A percentile compares a stretch with the other conserved stretches of the same genome.
Evolutionary conservation across 2,329 filamentous ascomycete species (phyloP).

Genomic region (Aspergillus fructus): DNA sequence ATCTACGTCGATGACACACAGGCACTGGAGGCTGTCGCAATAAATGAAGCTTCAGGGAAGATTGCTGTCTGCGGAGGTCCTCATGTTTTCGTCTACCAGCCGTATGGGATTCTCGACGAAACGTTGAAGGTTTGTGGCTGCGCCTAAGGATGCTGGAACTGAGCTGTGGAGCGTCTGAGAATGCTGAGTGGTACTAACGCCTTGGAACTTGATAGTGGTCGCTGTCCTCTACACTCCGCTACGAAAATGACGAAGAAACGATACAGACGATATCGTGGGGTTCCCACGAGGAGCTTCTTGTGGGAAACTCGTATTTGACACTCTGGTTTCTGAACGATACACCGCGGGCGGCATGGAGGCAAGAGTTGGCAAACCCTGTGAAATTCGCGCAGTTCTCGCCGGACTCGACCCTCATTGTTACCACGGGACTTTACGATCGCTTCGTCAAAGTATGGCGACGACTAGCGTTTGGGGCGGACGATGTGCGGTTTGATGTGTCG

Average conservation of each 20-base stretch:
- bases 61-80: slow-evolving; percentile 72
- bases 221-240: slow-evolving; percentile 53
- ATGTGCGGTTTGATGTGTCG: slow-evolving; percentile 83
- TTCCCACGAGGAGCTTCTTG: slow-evolving; percentile 75
- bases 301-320: slow-evolving; percentile 68
- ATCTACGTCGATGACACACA: slow-evolving; percentile 77
- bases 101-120: slow-evolving; percentile 68
- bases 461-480: slow-evolving; percentile 76
- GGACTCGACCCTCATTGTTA: slow-evolving; percentile 84
- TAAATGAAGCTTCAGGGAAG: slow-evolving; percentile 81
- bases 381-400: slow-evolving; percentile 79
- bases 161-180: neutral
- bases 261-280: slow-evolving; percentile 80
- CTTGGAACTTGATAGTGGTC: slow-evolving; percentile 50
- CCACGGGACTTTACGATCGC: slow-evolving; percentile 72
- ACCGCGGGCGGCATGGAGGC: slow-evolving; percentile 66
- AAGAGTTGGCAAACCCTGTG: slow-evolving; percentile 68
- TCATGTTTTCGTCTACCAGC: slow-evolving; percentile 74
- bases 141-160: neutral
- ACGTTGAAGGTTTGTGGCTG: slow-evolving; percentile 64
- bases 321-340: slow-evolving; percentile 62
- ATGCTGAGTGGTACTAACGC: neutral
- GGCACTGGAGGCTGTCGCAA: slow-evolving; percentile 71
- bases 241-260: slow-evolving; percentile 41
- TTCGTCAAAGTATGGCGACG: slow-evolving; percentile 92